Evolutionary conservation across 768 basidiomycete species (phyloP).

Genomic region (Kwoniella sp.): DNA sequence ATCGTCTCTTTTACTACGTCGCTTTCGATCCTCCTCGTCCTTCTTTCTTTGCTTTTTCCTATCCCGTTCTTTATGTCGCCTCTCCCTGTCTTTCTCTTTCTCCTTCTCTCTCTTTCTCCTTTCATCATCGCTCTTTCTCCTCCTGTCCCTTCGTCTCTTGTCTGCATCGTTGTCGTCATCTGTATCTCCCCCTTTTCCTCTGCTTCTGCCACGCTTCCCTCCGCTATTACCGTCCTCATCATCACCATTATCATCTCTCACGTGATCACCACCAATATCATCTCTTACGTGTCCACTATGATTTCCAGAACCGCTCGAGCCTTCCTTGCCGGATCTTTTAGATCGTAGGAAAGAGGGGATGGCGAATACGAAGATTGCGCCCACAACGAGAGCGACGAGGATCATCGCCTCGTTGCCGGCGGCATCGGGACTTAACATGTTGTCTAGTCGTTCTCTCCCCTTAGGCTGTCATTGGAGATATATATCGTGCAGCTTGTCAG

Average conservation of each 20-base stretch:
- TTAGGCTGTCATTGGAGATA: background rate
- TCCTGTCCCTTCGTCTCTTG: background rate
- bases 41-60: background rate
- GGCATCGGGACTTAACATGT: slow-evolving; percentile 14
- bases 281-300: background rate
- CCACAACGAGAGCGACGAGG: slow-evolving; percentile 66
- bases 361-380: slow-evolving; percentile 59
- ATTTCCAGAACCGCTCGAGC: background rate
- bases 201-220: slow-evolving; percentile 1
- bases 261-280: slow-evolving; percentile 3
- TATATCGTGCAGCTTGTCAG: no score
- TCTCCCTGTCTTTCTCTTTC: slow-evolving; percentile 2
- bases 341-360: slow-evolving; percentile 49
- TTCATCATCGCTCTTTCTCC: background rate
- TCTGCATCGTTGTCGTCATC: background rate
- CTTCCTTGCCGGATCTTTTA: background rate
- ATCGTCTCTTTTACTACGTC: background rate
- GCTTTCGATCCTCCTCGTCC: background rate
- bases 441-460: background rate
- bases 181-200: slow-evolving; percentile 7
- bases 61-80: background rate
- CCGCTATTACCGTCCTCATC: background rate
- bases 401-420: slow-evolving; percentile 53
- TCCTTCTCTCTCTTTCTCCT: background rate
- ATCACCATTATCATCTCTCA: slow-evolving; percentile 7